phyloP scores from a whole-genome alignment of 73 alveolate genomes.

The Paramecium biaurelia region DNA sequence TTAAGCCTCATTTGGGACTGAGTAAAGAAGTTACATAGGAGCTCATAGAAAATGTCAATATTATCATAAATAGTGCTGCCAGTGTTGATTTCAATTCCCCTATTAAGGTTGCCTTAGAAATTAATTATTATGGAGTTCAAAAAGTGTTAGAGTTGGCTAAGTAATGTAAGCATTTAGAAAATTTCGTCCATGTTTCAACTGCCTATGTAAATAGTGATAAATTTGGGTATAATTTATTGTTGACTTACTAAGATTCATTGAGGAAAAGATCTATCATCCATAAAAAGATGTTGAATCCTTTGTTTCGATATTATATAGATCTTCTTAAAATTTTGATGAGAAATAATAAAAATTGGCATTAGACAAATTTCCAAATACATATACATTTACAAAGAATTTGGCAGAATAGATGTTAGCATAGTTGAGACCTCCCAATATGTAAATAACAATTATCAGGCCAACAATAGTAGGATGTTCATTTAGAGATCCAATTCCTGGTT shows the following conservation, averaged over 20 bases:
- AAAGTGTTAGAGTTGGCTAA: conserved; percentile 75
- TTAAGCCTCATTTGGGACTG: conserved; percentile 73
- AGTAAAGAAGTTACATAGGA: conserved; percentile 46
- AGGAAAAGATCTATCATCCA: conserved; percentile 33
- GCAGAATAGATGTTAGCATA: conserved; percentile 77
- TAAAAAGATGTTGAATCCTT: conserved; percentile 4
- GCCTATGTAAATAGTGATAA: conserved; percentile 76
- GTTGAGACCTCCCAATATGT: conserved; percentile 67
- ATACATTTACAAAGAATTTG: conserved; percentile 86
- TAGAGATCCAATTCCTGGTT: conserved; percentile 88
- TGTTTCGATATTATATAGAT: not conserved
- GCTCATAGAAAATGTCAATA: conserved; percentile 65
- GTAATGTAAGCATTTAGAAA: conserved; percentile 63
- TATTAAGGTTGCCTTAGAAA: conserved; percentile 74
- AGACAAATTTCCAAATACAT: conserved; percentile 85
- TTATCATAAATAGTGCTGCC: conserved; percentile 82
- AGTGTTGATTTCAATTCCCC: conserved; percentile 75
- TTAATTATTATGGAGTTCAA: conserved; percentile 76
- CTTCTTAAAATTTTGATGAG: not conserved
- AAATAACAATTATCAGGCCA: conserved; percentile 81
- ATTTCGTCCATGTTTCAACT: conserved; percentile 75
- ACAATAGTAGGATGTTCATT: conserved; percentile 82
- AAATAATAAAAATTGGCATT: conserved; percentile 61
- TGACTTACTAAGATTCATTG: not conserved
- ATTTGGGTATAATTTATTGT: conserved; percentile 65